Conservation (phyloP, 208 protist species). For the Leishmania turanica region DNA sequence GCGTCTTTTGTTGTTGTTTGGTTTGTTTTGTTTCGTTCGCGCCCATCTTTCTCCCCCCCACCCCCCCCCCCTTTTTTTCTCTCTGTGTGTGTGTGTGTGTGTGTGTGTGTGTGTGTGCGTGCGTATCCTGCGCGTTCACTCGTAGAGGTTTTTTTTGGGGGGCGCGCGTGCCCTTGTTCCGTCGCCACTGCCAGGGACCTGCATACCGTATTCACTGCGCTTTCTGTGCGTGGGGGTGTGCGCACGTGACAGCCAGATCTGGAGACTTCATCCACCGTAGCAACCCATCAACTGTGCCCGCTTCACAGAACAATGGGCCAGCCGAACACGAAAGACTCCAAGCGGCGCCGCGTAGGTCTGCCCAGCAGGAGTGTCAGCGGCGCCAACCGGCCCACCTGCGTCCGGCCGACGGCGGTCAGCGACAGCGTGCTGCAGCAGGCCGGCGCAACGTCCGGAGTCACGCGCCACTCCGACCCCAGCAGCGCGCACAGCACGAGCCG, state of each 20-base stretch:
- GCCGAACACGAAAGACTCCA: constrained; percentile 62
- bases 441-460: background rate
- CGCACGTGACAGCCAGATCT: background rate
- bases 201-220: background rate
- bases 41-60: background rate
- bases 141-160: background rate
- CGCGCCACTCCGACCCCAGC: constrained; percentile 30
- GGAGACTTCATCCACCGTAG: background rate
- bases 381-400: constrained; percentile 12
- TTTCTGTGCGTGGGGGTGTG: background rate
- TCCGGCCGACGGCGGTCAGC: constrained; percentile 47
- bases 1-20: background rate
- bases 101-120: background rate
- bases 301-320: constrained; percentile 55
- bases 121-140: background rate
- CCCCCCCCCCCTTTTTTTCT: no score
- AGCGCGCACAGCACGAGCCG: constrained; percentile 14
- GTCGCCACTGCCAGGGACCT: background rate
- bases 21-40: background rate
- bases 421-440: constrained; percentile 46
- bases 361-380: constrained; percentile 12
- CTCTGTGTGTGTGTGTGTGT: no score
- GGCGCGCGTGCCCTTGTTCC: background rate
- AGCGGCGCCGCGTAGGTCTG: constrained; percentile 21
- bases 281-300: background rate